phyloP scores from a whole-genome alignment of 2,329 filamentous ascomycete genomes.

The Phyllosticta capitalensis region DNA sequence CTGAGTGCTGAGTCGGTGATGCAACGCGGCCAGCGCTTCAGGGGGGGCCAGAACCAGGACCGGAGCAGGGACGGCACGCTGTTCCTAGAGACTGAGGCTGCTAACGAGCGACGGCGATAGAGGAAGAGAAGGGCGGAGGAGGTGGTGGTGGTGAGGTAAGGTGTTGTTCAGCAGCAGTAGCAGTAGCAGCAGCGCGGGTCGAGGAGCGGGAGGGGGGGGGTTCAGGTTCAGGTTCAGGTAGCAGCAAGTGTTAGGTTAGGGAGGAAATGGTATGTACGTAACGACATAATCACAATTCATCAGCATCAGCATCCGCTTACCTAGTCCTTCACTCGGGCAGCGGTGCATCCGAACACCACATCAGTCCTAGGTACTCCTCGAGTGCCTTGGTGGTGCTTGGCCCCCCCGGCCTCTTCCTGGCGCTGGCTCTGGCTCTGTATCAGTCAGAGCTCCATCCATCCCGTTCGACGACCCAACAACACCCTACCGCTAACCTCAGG shows the following conservation, averaged over 20 bases:
- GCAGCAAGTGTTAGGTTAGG: background rate
- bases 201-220: too few relatives aligned
- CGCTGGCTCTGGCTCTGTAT: background rate
- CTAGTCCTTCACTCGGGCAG: background rate
- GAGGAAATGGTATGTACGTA: background rate
- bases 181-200: too few relatives aligned
- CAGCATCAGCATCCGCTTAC: background rate
- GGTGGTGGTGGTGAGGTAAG: background rate
- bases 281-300: background rate
- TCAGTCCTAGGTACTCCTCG: background rate
- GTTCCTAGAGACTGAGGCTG: conserved; percentile 10
- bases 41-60: conserved; percentile 7
- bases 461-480: background rate
- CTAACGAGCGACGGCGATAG: background rate
- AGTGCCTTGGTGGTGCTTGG: background rate
- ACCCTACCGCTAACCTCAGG: background rate
- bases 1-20: conserved; percentile 14
- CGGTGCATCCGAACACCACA: background rate
- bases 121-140: background rate
- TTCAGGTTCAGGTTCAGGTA: too few relatives aligned
- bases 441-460: background rate
- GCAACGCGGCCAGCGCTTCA: conserved; percentile 12
- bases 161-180: background rate
- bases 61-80: conserved; percentile 8
- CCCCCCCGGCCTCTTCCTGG: background rate